Percentiles rank a stretch among this genome's conserved stretches.
Evolutionary conservation across 164 flowering plant species (phyloP).

Genomic region (Vitis rotundifolia): DNA sequence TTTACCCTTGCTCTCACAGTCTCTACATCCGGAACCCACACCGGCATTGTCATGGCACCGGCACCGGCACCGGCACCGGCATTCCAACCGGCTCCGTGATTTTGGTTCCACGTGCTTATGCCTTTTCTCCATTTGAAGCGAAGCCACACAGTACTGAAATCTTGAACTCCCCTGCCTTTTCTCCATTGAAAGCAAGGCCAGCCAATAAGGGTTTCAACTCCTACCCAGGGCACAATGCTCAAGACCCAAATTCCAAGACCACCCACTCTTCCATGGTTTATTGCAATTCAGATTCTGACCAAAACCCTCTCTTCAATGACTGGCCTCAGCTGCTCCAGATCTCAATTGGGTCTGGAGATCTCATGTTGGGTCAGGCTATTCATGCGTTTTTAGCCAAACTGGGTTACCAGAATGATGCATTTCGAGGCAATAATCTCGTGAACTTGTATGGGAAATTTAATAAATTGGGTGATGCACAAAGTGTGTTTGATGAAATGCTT

Average conservation of each 20-base stretch:
- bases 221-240: background rate
- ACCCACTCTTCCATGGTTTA: conserved; percentile 5
- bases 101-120: too few species aligned
- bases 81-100: too few species aligned
- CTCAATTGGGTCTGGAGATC: conserved; percentile 25
- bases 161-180: too few species aligned
- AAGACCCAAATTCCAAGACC: conserved; percentile 6
- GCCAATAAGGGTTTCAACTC: too few species aligned
- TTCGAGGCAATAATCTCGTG: conserved; percentile 35
- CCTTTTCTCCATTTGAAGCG: too few species aligned
- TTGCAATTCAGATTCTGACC: conserved; percentile 7
- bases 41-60: too few species aligned
- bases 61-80: too few species aligned
- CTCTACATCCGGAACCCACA: too few species aligned
- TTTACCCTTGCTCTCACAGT: too few species aligned
- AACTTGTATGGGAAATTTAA: conserved; percentile 27
- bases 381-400: conserved; percentile 36
- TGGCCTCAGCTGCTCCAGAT: conserved; percentile 40
- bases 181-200: too few species aligned
- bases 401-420: conserved; percentile 18
- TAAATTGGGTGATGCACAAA: conserved; percentile 24
- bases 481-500: conserved; percentile 33
- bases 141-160: too few species aligned
- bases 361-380: conserved; percentile 26
- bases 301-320: conserved; percentile 8